phyloP scores from a whole-genome alignment of 352 stramenopile genomes.

The Phytophthora constricta region DNA sequence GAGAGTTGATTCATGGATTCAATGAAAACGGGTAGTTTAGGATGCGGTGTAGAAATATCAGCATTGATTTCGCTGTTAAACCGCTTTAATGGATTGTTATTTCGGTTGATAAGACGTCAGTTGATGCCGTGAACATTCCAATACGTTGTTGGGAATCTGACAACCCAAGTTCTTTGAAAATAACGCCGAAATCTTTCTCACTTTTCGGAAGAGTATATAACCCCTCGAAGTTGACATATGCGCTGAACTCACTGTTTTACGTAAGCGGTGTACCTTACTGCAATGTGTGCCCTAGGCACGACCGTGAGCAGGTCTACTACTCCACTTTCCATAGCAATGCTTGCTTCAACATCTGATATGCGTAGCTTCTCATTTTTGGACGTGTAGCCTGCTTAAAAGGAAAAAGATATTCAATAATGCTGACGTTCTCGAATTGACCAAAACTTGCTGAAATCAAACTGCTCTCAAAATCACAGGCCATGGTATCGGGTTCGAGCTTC shows the following conservation, averaged over 20 bases:
- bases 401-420: conserved; percentile 23
- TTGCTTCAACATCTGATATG: neutral
- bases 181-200: conserved; percentile 21
- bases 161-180: conserved; percentile 17
- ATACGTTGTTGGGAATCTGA: neutral
- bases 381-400: conserved; percentile 30
- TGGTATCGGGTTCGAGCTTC: neutral
- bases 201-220: neutral
- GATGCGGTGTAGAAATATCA: too few relatives aligned
- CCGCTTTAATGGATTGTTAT: neutral
- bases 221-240: neutral
- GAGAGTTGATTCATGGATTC: too few relatives aligned
- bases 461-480: conserved; percentile 23
- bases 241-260: neutral
- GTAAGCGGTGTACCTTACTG: neutral
- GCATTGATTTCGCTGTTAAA: neutral
- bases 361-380: conserved; percentile 12
- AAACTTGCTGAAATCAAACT: conserved; percentile 8
- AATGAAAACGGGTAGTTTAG: too few relatives aligned
- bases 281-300: conserved; percentile 2
- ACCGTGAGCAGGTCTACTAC: conserved; percentile 9
- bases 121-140: conserved; percentile 23
- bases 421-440: conserved; percentile 11
- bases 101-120: conserved; percentile 9
- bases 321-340: conserved; percentile 1